Evolutionary conservation across 208 protist species (phyloP).

Genomic region (Acanthamoeba lenticulata): DNA sequence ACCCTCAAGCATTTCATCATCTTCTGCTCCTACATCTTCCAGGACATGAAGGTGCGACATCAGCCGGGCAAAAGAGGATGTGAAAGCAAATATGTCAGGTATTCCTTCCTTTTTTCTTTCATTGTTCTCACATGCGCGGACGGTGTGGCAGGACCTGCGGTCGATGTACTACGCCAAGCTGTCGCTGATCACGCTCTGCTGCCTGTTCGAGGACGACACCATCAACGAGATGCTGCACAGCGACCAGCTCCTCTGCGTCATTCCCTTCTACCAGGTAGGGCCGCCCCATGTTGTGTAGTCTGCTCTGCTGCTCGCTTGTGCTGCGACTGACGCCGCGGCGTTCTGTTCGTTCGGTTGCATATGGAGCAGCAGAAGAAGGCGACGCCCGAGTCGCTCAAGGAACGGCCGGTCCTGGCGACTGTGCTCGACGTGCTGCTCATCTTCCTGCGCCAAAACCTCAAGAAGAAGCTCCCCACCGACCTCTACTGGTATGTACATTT

Average conservation of each 20-base stretch:
- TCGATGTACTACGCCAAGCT: conserved; percentile 46
- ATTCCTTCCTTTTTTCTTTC: neutral
- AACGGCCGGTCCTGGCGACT: neutral
- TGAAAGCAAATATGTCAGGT: neutral
- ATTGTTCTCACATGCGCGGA: neutral
- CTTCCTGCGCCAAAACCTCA: conserved; percentile 55
- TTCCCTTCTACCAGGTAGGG: conserved; percentile 37
- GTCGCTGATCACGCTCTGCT: conserved; percentile 37
- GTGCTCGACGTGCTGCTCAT: conserved; percentile 5
- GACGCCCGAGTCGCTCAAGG: conserved; percentile 18
- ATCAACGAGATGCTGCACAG: conserved; percentile 37
- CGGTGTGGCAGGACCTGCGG: neutral
- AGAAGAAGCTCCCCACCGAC: conserved; percentile 22
- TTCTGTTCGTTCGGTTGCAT: too few species aligned
- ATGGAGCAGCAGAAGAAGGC: conserved; percentile 32
- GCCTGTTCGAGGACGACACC: conserved; percentile 37
- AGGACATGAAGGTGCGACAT: conserved; percentile 12
- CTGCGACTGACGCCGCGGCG: neutral
- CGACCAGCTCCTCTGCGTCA: neutral
- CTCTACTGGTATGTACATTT: conserved; percentile 35
- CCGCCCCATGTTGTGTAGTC: neutral
- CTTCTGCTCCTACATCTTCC: conserved; percentile 58
- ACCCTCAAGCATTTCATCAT: conserved; percentile 37
- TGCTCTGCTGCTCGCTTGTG: neutral
- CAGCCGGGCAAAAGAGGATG: neutral